Percentiles rank a stretch among this genome's conserved stretches.
Evolutionary conservation across 2,329 filamentous ascomycete genomes (phyloP).

Genomic region (Calonectria fujianensis): DNA sequence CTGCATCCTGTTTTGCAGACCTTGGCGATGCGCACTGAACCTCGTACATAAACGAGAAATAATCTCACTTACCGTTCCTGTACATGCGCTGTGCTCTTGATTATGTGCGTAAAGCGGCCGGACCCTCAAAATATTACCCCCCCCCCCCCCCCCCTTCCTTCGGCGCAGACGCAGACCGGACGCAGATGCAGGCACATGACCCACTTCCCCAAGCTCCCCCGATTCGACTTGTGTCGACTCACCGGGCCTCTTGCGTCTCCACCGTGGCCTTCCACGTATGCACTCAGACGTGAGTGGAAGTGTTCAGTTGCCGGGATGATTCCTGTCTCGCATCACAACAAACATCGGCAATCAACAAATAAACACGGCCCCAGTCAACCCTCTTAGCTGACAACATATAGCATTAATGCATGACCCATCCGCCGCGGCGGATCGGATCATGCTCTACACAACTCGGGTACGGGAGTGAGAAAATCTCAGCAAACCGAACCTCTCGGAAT

Average conservation of each 20-base stretch:
- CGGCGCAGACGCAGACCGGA: conserved; percentile 9
- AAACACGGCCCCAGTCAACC: conserved; percentile 10
- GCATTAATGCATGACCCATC: conserved; percentile 8
- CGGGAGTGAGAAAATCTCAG: conserved; percentile 25
- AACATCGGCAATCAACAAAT: conserved; percentile 31
- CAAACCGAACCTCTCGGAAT: conserved; percentile 23
- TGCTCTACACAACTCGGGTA: conserved; percentile 3
- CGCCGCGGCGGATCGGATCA: conserved; percentile 1
- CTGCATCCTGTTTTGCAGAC: conserved; percentile 25
- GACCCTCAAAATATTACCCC: neutral
- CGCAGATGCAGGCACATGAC: conserved; percentile 15
- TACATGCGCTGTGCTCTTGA: conserved; percentile 11
- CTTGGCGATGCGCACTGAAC: conserved; percentile 1
- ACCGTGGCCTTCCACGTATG: conserved; percentile 30
- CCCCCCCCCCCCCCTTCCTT: neutral
- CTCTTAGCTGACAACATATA: conserved; percentile 36
- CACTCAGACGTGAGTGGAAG: conserved; percentile 42
- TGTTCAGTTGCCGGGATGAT: conserved; percentile 40
- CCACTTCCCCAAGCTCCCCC: conserved; percentile 38
- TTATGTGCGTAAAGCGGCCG: conserved; percentile 22
- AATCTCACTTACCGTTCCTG: conserved; percentile 11
- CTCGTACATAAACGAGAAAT: conserved; percentile 15
- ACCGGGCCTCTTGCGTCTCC: conserved; percentile 18
- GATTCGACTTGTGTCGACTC: conserved; percentile 38
- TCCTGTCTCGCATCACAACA: conserved; percentile 40